Percentiles rank a stretch among this genome's conserved stretches.
Evolutionary conservation across 257 asterid genomes (phyloP).

Genomic region (Mentha longifolia): DNA sequence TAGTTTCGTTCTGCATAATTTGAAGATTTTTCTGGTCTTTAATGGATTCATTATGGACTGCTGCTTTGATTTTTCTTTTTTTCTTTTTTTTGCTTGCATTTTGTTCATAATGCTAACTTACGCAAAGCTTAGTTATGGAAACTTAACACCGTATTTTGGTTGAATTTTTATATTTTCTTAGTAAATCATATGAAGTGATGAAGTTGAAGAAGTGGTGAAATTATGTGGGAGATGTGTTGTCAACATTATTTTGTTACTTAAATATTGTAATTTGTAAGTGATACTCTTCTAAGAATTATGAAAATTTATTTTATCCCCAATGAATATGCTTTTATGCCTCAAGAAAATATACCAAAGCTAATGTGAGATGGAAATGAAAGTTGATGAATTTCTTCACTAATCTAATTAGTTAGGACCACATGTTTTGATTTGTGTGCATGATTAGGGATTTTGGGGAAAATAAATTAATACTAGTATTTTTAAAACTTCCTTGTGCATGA

Average conservation of each 20-base stretch:
- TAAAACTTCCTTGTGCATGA: neutral
- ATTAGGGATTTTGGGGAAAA: neutral
- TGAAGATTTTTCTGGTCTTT: neutral
- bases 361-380: neutral
- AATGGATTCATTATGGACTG: neutral
- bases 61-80: neutral
- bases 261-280: neutral
- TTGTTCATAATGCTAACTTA: neutral
- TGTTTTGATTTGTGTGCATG: conserved; percentile 1
- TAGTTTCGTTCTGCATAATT: neutral
- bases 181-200: no score
- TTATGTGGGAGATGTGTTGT: neutral
- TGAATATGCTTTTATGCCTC: neutral
- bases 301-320: neutral
- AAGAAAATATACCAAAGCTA: neutral
- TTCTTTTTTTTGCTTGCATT: neutral
- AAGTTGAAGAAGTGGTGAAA: neutral
- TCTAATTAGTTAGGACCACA: neutral
- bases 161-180: neutral
- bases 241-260: neutral
- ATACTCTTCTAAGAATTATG: neutral
- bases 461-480: neutral
- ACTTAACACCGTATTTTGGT: neutral
- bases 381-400: neutral
- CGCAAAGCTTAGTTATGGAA: neutral